Evolutionary conservation across 257 asterid species (phyloP).

Genomic region (Forsythia viridissima): DNA sequence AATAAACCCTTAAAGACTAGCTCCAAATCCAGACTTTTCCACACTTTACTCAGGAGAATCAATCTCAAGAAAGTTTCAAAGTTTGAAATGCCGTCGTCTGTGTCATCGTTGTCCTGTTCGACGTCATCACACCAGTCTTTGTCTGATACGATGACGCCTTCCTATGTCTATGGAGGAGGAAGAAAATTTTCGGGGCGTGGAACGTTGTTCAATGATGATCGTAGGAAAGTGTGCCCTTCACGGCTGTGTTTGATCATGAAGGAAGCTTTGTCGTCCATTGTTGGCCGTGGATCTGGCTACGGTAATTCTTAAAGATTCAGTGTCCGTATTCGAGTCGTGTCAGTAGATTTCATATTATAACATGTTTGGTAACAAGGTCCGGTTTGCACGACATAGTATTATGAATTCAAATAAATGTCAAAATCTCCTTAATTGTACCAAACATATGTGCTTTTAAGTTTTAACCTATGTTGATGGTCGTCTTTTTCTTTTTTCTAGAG

Average conservation of each 20-base stretch:
- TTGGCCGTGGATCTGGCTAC: slow-evolving; percentile 44
- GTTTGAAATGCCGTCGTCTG: slow-evolving; percentile 11
- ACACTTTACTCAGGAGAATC: slow-evolving; percentile 31
- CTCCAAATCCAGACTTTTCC: slow-evolving; percentile 39
- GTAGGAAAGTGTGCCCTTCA: neutral
- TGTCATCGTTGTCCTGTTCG: slow-evolving; percentile 30
- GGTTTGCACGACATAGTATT: neutral
- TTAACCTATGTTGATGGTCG: neutral
- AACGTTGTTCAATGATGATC: slow-evolving; percentile 23
- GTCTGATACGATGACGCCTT: neutral
- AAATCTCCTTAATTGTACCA: too few species aligned
- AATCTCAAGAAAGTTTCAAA: slow-evolving; percentile 14
- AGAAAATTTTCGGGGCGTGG: slow-evolving; percentile 41
- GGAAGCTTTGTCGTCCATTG: slow-evolving; percentile 41
- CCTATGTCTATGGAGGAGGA: neutral
- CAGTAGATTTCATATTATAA: neutral
- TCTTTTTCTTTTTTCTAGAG: neutral
- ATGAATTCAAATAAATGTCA: too few species aligned
- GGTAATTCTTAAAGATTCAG: neutral
- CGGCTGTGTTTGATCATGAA: slow-evolving; percentile 26
- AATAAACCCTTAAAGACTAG: slow-evolving; percentile 10
- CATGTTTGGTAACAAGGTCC: neutral
- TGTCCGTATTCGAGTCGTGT: too few species aligned
- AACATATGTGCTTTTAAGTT: too few species aligned
- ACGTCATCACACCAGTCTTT: slow-evolving; percentile 1